Evolutionary conservation across 768 basidiomycete species (phyloP).

Genomic region (Hemileccinum impolitum): DNA sequence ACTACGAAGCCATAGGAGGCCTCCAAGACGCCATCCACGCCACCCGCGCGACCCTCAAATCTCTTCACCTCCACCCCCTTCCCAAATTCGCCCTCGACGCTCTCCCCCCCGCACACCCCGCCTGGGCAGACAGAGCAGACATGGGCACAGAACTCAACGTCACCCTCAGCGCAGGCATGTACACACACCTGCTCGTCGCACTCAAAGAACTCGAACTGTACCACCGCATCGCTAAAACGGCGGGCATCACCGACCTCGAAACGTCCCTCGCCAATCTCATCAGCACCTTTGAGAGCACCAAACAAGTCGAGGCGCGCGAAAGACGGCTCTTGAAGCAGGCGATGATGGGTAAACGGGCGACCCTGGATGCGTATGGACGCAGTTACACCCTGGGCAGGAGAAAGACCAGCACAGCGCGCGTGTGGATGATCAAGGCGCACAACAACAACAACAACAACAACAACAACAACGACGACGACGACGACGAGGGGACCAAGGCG

Average conservation of each 20-base stretch:
- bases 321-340: constrained; percentile 21
- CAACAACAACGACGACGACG: no score
- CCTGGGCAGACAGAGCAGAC: constrained; percentile 67
- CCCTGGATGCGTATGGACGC: constrained; percentile 73
- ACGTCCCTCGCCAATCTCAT: constrained; percentile 59
- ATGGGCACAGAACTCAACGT: constrained; percentile 56
- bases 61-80: constrained; percentile 72
- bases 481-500: no score
- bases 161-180: constrained; percentile 64
- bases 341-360: constrained; percentile 50
- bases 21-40: constrained; percentile 63
- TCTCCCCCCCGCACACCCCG: constrained; percentile 54
- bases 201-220: constrained; percentile 69
- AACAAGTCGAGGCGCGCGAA: constrained; percentile 44
- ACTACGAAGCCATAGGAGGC: constrained; percentile 66
- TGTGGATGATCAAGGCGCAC: constrained; percentile 82
- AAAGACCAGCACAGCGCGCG: constrained; percentile 87
- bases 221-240: constrained; percentile 25
- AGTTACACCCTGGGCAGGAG: constrained; percentile 84
- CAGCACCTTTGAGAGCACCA: constrained; percentile 63
- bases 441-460: no score
- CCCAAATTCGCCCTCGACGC: constrained; percentile 63
- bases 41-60: constrained; percentile 56
- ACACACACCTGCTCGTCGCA: constrained; percentile 58
- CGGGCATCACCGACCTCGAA: constrained; percentile 45